Evolutionary conservation across 768 basidiomycete species (phyloP).

Genomic region (Calvatia gigantea): DNA sequence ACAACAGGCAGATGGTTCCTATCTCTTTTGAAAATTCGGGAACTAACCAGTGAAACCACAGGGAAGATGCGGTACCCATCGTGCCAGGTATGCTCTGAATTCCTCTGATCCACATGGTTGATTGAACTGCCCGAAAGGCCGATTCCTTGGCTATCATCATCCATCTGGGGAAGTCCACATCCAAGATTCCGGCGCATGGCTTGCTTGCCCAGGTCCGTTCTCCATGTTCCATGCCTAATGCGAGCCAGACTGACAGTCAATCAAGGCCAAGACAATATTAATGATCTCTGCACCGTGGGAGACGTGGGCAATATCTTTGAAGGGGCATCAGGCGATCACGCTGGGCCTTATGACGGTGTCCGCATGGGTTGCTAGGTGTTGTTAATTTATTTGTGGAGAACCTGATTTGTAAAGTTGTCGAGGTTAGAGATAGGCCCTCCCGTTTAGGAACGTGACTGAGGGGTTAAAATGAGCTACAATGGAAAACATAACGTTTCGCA

Average conservation of each 20-base stretch:
- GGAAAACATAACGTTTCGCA: no score
- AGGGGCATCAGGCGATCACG: constrained; percentile 40
- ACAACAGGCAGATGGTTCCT: constrained; percentile 38
- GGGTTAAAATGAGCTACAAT: constrained; percentile 20
- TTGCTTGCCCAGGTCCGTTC: constrained; percentile 46
- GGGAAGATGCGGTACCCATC: constrained; percentile 37
- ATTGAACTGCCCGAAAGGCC: constrained; percentile 26
- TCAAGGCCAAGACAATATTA: constrained; percentile 58
- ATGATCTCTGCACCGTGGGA: constrained; percentile 45
- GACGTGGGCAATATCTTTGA: constrained; percentile 49
- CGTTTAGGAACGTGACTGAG: no score
- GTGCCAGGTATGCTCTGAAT: constrained; percentile 29
- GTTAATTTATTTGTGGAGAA: neutral
- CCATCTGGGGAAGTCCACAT: constrained; percentile 40
- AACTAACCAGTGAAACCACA: constrained; percentile 9
- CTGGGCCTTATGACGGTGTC: constrained; percentile 13
- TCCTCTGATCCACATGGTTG: constrained; percentile 8
- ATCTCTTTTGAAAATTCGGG: neutral
- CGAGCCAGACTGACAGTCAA: constrained; percentile 23
- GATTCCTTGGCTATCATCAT: constrained; percentile 42
- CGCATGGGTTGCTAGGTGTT: constrained; percentile 23
- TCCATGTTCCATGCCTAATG: neutral
- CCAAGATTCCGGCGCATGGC: constrained; percentile 40
- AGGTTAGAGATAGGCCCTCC: neutral
- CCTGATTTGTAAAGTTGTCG: neutral